Conservation (phyloP, 2,329 filamentous ascomycete genomes). For the Akanthomyces uredinophilus region DNA sequence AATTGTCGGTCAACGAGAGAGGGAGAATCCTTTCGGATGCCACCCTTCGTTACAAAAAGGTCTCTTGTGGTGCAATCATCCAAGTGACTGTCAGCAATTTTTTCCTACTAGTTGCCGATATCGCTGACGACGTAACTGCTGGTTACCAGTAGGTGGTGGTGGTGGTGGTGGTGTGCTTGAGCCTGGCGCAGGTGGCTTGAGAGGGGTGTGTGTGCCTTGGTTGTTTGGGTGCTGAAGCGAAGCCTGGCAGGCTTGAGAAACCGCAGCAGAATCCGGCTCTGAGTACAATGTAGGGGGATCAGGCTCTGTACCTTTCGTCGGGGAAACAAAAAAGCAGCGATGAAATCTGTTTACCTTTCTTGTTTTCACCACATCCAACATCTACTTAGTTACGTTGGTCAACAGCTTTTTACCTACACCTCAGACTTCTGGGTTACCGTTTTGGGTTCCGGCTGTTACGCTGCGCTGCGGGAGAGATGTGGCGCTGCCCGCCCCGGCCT, state of each 20-base stretch:
- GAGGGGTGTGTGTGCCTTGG: background rate
- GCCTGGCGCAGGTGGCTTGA: background rate
- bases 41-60: background rate
- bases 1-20: background rate
- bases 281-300: too few species aligned
- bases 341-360: too few species aligned
- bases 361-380: background rate
- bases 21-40: background rate
- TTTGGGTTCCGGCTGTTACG: constrained; percentile 2
- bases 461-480: constrained; percentile 8
- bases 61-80: background rate
- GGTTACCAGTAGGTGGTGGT: background rate
- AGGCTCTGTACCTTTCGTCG: too few species aligned
- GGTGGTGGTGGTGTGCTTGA: background rate
- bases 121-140: background rate
- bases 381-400: too few species aligned
- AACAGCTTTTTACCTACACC: background rate
- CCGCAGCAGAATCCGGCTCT: too few species aligned
- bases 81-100: background rate
- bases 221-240: background rate
- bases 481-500: background rate
- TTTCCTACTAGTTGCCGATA: background rate
- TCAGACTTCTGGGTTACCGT: background rate
- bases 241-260: background rate
- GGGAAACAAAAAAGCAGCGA: background rate